phyloP scores from a whole-genome alignment of 2,329 filamentous ascomycete species.

The Colletotrichum sp. region DNA sequence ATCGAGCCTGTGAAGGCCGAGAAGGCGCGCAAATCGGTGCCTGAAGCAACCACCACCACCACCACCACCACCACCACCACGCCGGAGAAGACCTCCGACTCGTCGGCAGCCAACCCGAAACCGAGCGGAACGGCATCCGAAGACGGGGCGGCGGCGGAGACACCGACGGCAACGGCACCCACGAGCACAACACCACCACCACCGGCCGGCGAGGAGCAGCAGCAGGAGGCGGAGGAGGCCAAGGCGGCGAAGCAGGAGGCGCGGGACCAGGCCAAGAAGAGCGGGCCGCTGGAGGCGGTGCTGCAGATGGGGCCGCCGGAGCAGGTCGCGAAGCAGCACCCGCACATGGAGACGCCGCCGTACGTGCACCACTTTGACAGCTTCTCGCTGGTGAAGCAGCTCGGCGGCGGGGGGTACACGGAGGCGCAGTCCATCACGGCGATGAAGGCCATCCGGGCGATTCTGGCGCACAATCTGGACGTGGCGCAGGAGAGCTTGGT shows the following conservation, averaged over 20 bases:
- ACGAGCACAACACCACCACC: neutral
- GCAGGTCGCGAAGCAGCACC: conserved; percentile 52
- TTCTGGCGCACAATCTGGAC: conserved; percentile 80
- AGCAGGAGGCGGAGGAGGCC: conserved; percentile 16
- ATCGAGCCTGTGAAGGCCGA: conserved; percentile 54
- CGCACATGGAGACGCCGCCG: conserved; percentile 73
- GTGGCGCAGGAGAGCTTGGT: conserved; percentile 81
- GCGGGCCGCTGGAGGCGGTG: conserved; percentile 57
- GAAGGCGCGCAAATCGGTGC: conserved; percentile 20
- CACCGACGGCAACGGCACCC: neutral
- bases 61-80: neutral
- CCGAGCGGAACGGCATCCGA: neutral
- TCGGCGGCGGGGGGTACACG: conserved; percentile 74
- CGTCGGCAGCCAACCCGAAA: neutral
- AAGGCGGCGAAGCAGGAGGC: conserved; percentile 30
- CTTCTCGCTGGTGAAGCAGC: conserved; percentile 83
- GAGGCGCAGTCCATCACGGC: conserved; percentile 77
- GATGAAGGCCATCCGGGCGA: conserved; percentile 88
- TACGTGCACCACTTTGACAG: conserved; percentile 98
- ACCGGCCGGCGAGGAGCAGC: neutral
- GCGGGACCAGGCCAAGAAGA: conserved; percentile 43
- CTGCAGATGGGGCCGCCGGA: conserved; percentile 50
- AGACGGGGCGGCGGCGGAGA: conserved; percentile 9
- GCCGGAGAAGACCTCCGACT: neutral
- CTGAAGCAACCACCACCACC: neutral